Base-by-base conservation (phyloP, 306 rosid species). In the Datisca glomerata region DNA sequence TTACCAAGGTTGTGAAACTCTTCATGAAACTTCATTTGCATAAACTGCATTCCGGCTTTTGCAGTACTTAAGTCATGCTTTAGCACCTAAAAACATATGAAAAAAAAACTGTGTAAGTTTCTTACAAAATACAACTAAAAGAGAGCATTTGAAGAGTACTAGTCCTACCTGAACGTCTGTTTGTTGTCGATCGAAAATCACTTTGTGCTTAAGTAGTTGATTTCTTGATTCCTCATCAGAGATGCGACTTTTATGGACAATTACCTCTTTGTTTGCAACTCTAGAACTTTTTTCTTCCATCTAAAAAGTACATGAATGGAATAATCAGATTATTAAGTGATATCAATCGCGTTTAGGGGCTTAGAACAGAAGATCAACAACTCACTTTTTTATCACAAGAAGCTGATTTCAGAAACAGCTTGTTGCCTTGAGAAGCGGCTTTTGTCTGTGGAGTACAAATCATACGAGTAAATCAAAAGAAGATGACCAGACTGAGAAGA, bases 1-100 rank as follows among this genome's bases (percentile, higher is more conserved):
- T 16, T 70, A 86, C 97, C 97, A 41, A 87, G 75, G 72, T 69
- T 79, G 35, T 76, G 67, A 66, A 82, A 87, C 76, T 82, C 93
- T 69, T 87, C 97, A 0, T 64, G 86, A 66, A 87, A 79, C 66
- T 87, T 79, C 68, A 60, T 72, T 67, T 82, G 81, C 81, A 87
- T 70, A 67, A 74, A 82, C 61, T 79, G 75, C 76, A 87, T 82
- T 28, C 94, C 89, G 38, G 80, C 76, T 76, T 82, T 82, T 47
- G 89, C 70, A 42, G 66, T 58, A 49, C 79, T 71, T 56, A 87
- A 62, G 32, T 71, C 69, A 60, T 71, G 71, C 73, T 79, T 87
- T 55, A 87, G 61, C 46, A 62, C 94, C 97, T 87, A 44, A 19
- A 54, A n/a, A n/a, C n/a, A 31, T 55, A 57, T 21, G 17, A 8